Percentiles rank a stretch among this genome's conserved stretches.
These are phyloP conservation scores for Eruca vesicaria DNA, from an alignment of 441 rosid species.

Conservation along the genomic window DNA sequence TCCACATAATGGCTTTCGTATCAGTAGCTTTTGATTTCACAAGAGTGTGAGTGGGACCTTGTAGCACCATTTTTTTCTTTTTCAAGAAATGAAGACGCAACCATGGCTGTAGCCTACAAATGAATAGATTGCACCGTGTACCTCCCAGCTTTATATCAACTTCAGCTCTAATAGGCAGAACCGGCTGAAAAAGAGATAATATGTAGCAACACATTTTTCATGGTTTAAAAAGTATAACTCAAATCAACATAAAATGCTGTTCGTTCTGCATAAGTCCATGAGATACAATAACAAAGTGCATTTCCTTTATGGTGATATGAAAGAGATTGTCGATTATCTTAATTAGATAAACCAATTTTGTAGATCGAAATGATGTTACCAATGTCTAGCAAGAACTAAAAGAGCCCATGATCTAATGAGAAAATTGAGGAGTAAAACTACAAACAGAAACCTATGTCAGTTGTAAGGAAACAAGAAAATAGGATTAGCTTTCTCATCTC, in stretches of 20 bases:
- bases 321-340: neutral
- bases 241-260: neutral
- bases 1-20: constrained; percentile 79
- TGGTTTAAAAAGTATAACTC: neutral
- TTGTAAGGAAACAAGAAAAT: neutral
- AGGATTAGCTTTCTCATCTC: neutral
- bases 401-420: neutral
- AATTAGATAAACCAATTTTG: neutral
- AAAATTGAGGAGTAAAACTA: constrained; percentile 5
- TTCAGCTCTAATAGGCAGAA: constrained; percentile 80
- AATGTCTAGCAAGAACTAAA: constrained; percentile 5
- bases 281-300: neutral
- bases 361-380: neutral
- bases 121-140: constrained; percentile 67
- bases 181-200: constrained; percentile 55
- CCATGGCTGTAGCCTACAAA: constrained; percentile 85
- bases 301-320: constrained; percentile 4
- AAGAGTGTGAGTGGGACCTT: constrained; percentile 45
- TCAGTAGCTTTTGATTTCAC: constrained; percentile 55
- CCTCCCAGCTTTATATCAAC: constrained; percentile 93
- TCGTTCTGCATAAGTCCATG: constrained; percentile 1
- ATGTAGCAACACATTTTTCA: constrained; percentile 1
- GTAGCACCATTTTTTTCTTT: constrained; percentile 73
- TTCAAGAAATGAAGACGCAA: constrained; percentile 63
- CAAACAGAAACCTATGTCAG: neutral